phyloP scores from a whole-genome alignment of 2,329 filamentous ascomycete genomes.

The Bipolaris cookei region DNA sequence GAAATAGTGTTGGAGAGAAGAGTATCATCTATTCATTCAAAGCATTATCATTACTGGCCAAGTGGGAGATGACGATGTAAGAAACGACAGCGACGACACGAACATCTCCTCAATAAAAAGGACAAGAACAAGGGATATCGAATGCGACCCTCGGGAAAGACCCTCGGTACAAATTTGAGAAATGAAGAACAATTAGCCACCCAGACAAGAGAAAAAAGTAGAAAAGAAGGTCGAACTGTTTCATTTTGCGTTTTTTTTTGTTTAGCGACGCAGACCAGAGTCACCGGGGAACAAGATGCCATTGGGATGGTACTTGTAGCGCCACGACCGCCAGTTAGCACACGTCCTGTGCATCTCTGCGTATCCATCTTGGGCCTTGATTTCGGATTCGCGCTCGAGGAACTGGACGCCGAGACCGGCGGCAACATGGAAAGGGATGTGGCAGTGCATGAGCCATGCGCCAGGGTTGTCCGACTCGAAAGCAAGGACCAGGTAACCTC shows the following conservation, averaged over 20 bases:
- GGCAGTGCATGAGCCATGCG: constrained; percentile 50
- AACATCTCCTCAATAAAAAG: not conserved
- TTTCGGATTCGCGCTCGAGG: constrained; percentile 52
- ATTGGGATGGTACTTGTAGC: constrained; percentile 8
- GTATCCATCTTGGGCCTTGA: constrained; percentile 26
- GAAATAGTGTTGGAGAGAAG: no score
- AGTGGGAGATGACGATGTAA: not conserved
- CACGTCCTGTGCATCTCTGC: constrained; percentile 36
- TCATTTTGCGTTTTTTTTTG: not conserved
- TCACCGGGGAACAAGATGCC: constrained; percentile 28
- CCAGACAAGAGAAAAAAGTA: not conserved
- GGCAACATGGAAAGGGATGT: constrained; percentile 47
- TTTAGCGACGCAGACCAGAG: constrained; percentile 13
- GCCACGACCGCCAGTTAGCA: constrained; percentile 29
- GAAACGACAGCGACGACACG: not conserved
- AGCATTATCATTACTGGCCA: not conserved
- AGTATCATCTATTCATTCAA: not conserved
- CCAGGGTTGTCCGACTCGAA: constrained; percentile 49
- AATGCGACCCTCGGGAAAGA: not conserved
- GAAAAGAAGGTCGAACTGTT: not conserved
- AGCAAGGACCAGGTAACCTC: constrained; percentile 46
- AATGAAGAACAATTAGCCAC: not conserved
- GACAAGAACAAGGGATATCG: not conserved
- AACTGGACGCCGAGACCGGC: constrained; percentile 60
- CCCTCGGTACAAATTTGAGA: not conserved